phyloP scores from a whole-genome alignment of 163 green algal species.

The Scenedesmus sp. region DNA sequence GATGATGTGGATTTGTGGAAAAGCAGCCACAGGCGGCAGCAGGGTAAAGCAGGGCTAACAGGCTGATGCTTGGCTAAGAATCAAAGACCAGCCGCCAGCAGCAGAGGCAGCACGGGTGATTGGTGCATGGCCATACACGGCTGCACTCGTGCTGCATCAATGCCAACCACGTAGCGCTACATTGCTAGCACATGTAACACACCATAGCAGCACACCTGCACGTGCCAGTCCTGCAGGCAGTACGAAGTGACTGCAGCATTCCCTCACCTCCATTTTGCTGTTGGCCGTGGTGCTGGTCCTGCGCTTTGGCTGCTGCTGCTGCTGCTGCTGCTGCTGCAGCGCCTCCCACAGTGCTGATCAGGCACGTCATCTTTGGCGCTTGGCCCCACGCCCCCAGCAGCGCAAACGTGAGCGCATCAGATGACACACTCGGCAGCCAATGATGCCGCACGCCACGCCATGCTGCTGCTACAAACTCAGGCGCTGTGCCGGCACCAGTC shows the following conservation, averaged over 20 bases:
- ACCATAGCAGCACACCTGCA: too few species aligned
- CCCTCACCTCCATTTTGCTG: background rate
- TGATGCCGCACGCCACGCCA: background rate
- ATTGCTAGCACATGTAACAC: too few species aligned
- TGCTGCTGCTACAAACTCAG: background rate
- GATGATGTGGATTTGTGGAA: too few species aligned
- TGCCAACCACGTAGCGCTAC: too few species aligned
- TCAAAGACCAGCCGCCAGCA: too few species aligned
- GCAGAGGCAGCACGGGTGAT: too few species aligned
- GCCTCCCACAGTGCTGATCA: background rate
- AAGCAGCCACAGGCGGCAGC: too few species aligned
- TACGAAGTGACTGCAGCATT: background rate
- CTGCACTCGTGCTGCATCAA: too few species aligned
- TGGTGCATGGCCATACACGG: too few species aligned
- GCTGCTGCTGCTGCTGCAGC: background rate
- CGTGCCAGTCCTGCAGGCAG: too few species aligned
- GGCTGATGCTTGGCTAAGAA: too few species aligned
- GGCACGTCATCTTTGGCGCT: conserved; percentile 11
- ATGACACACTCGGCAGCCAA: background rate
- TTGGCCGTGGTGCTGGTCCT: background rate
- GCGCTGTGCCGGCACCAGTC: background rate
- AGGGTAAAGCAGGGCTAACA: too few species aligned
- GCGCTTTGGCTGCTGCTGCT: background rate
- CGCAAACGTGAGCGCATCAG: conserved; percentile 4
- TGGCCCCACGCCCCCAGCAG: conserved; percentile 8